Evolutionary conservation across 140 eudicot species (phyloP), one percentile per base, ranked within the genome.

Genomic region (Stevia rebaudiana): DNA sequence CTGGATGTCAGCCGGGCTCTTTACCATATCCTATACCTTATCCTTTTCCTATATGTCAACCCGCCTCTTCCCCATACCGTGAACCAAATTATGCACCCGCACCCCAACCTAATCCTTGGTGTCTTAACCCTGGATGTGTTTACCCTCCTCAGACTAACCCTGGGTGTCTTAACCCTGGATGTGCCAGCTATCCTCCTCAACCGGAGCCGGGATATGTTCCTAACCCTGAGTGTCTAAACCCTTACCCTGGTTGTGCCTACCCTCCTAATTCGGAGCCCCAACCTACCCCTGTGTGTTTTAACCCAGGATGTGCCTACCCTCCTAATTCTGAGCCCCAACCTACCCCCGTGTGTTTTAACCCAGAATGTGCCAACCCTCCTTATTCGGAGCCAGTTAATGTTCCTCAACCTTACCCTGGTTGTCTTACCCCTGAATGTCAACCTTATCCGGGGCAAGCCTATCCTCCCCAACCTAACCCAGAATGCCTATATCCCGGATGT

Each of bases 161-260:
- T 13, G 61, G 19, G 12, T 53, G 61, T 37, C 42, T 25, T 12
- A 40, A 12, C 58, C 36, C 70, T 3, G 70, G 47, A 48, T 51
- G 57, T 13, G 41, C 41, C 23, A n/a, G n/a, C n/a, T 25, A 15
- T 9, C 12, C 61, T 55, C 61, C 61, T n/a, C 61, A 55, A 6
- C 11, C 48, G 0, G 19, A 18, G 12, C 43, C 44, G 0, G 0
- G 4, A 16, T 46, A 49, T 31, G 11, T 59, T 10, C 30, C 56
- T 18, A 49, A 3, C 56, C 56, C 56, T 19, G 56, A 15, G 41
- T 36, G 33, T 28, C 33, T 28, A 1, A 28, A 28, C 33, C 69
- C 69, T 0, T n/a, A n/a, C n/a, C n/a, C n/a, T n/a, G n/a, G n/a
- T n/a, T 19, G 54, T 7, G 6, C 7, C 25, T 25, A 23, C 17